A percentile compares a stretch with the other conserved stretches of the same genome.
These are phyloP conservation scores for Syzygium aromaticum DNA, from an alignment of 345 rosid species.

Conservation along the genomic window DNA sequence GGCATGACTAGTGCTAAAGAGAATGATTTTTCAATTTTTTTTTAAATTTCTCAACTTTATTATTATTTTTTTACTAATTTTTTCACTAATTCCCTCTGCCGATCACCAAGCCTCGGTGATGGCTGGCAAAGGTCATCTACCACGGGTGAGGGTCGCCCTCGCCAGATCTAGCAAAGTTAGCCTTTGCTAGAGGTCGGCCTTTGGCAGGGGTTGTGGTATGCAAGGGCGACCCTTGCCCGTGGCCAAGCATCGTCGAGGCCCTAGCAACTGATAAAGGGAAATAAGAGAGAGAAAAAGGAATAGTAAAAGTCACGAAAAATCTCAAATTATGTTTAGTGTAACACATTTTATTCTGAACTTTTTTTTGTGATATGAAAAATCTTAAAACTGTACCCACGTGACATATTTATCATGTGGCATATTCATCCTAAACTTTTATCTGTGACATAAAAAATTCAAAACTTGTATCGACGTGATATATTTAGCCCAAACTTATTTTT, in stretches of 20 bases:
- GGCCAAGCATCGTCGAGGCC: neutral
- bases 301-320: too few relatives aligned
- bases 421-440: too few relatives aligned
- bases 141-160: accelerated
- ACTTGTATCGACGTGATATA: too few relatives aligned
- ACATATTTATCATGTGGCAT: too few relatives aligned
- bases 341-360: too few relatives aligned
- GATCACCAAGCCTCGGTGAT: accelerated
- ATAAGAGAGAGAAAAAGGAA: neutral
- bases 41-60: neutral
- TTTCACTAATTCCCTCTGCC: neutral
- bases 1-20: accelerated
- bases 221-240: neutral
- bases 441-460: too few relatives aligned
- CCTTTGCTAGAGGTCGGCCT: accelerated
- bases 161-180: neutral
- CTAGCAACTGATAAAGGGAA: neutral
- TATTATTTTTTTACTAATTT: neutral
- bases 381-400: too few relatives aligned
- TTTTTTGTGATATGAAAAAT: too few relatives aligned
- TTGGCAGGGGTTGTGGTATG: accelerated
- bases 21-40: accelerated
- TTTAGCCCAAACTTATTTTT: too few relatives aligned
- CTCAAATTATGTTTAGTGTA: too few relatives aligned
- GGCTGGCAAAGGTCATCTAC: neutral